These are phyloP conservation scores for Aspergillus avenaceus DNA, from an alignment of 495 filamentous ascomycete species.

Conservation along the genomic window DNA sequence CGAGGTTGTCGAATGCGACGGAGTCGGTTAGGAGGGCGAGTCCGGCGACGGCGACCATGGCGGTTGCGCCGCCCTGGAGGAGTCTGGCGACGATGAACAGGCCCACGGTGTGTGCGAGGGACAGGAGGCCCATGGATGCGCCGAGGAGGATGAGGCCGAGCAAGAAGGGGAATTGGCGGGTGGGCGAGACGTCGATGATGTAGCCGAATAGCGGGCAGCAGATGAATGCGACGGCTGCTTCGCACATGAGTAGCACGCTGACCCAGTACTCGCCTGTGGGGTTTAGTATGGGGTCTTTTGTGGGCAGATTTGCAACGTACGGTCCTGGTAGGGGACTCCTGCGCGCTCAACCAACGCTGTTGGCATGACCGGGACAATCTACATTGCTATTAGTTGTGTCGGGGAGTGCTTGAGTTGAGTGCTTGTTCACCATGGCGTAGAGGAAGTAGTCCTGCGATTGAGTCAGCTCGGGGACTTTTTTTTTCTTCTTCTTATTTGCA, in stretches of 20 bases:
- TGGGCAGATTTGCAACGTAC: too few species aligned
- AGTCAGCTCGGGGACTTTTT: slow-evolving; percentile 6
- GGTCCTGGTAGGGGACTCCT: slow-evolving; percentile 45
- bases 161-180: slow-evolving; percentile 53
- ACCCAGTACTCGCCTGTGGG: slow-evolving; percentile 29
- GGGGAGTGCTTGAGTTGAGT: not conserved
- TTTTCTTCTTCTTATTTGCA: not conserved
- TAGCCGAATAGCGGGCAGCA: slow-evolving; percentile 54
- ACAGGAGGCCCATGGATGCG: slow-evolving; percentile 54
- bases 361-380: slow-evolving; percentile 59
- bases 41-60: slow-evolving; percentile 61
- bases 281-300: too few species aligned
- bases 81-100: slow-evolving; percentile 54
- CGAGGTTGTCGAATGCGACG: slow-evolving; percentile 52
- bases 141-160: slow-evolving; percentile 52
- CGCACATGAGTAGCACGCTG: slow-evolving; percentile 52
- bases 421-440: slow-evolving; percentile 30
- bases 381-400: not conserved
- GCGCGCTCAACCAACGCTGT: slow-evolving; percentile 55
- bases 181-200: slow-evolving; percentile 48
- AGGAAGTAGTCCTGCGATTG: slow-evolving; percentile 48
- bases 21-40: slow-evolving; percentile 58
- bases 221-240: slow-evolving; percentile 54
- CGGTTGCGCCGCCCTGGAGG: slow-evolving; percentile 58
- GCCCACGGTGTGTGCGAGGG: slow-evolving; percentile 44